Base-by-base conservation (phyloP, 164 flowering plant genomes). In the Liquidambar formosana region DNA sequence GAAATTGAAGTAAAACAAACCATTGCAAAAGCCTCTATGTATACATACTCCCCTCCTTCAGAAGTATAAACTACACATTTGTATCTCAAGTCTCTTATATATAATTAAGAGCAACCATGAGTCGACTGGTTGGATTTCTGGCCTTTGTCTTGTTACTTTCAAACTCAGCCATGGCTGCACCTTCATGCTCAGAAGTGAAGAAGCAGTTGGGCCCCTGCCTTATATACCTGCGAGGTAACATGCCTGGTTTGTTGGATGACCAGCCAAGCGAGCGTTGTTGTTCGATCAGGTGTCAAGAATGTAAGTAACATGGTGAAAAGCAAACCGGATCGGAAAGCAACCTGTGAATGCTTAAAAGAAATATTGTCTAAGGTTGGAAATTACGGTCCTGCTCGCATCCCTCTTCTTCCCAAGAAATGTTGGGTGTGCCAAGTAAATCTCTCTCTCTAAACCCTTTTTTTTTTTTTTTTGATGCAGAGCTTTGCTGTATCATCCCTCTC, bases 191-290 rank as follows among this genome's bases (percentile, higher is more conserved):
- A 0, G 1, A 0, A 0, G 72, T 75, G 5, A 15, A 8, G 3
- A 5, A 3, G 9, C 41, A 49, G 16, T 12, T 84, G 4, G 6
- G 15, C 2, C 81, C 83, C 3, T 81, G 87, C 72, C 33, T 80
- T 11, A 16, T 3, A 10, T 84, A 45, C 72, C 13, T 81, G 3
- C 57, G 53, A 57, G 76, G 59, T 4, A 22, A 1, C 9, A 4
- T n/a, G 1, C 3, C 10, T 0, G 28, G 27, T 12, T 54, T 16
- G 4, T 8, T 19, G 33, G 41, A n/a, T 38, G 44, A 49, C n/a
- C n/a, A n/a, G 9, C 88, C 85, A 13, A 63, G 82, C 0, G 2
- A 6, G n/a, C 9, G 27, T 2, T 84, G 85, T 48, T 82, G 88
- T 43, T 22, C n/a, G n/a, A n/a, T n/a, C n/a, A 0, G 88, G 85